Evolutionary conservation across 23 red algal species (phyloP).

Genomic region (Chondrus crispus): DNA sequence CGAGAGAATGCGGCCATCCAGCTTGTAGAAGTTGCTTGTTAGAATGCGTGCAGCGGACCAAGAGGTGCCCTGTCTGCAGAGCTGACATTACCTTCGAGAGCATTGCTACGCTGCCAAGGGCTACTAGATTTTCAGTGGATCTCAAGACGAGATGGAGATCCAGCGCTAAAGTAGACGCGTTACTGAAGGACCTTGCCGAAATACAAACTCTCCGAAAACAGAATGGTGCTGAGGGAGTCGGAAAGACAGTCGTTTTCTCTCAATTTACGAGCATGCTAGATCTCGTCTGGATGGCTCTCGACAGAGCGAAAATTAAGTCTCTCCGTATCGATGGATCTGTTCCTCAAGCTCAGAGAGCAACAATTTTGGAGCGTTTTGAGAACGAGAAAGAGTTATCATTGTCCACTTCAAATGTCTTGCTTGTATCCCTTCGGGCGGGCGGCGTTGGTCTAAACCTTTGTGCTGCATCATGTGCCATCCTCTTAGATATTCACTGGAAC

Average conservation of each 20-base stretch:
- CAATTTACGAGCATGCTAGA: constrained; percentile 93
- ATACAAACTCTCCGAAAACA: constrained; percentile 2
- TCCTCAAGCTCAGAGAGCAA: constrained; percentile 37
- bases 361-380: constrained; percentile 51
- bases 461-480: constrained; percentile 53
- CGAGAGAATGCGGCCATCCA: constrained; percentile 53
- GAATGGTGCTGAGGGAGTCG: constrained; percentile 13
- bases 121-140: constrained; percentile 44
- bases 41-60: constrained; percentile 22
- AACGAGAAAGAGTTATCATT: constrained; percentile 16
- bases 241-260: constrained; percentile 93
- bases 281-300: constrained; percentile 71
- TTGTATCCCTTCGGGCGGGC: constrained; percentile 73
- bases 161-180: constrained; percentile 58
- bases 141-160: constrained; percentile 45
- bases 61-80: constrained; percentile 56
- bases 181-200: constrained; percentile 21
- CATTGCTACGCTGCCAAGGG: constrained; percentile 33
- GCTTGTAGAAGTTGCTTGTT: constrained; percentile 43
- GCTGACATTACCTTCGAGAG: neutral
- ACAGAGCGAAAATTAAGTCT: constrained; percentile 29
- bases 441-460: constrained; percentile 86
- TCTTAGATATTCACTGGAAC: constrained; percentile 88
- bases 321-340: constrained; percentile 70
- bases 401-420: constrained; percentile 31